Percentiles rank a stretch among this genome's conserved stretches.
Conservation (phyloP, 2,329 filamentous ascomycete species). For the Trichoderma semiorbis region DNA sequence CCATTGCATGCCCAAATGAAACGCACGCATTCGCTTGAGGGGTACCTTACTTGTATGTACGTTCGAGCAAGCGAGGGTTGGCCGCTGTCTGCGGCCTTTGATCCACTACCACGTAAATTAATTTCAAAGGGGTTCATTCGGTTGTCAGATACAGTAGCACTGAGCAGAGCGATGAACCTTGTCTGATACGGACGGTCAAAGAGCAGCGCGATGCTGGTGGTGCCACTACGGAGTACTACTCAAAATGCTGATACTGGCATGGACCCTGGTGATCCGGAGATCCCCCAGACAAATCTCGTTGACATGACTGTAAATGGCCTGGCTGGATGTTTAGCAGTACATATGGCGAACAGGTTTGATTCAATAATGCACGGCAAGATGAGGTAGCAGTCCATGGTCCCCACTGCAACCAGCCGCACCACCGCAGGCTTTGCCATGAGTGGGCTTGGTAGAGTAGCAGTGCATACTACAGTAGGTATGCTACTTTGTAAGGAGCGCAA, state of each 20-base stretch:
- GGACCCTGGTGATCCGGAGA: slow-evolving; percentile 6
- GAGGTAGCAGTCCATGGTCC: neutral
- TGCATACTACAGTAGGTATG: neutral
- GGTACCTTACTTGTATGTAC: slow-evolving; percentile 13
- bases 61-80: neutral
- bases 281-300: neutral
- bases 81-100: neutral
- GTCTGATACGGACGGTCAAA: neutral
- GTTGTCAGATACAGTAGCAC: neutral
- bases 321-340: neutral
- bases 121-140: neutral
- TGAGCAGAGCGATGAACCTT: neutral
- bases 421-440: neutral
- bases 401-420: neutral
- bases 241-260: neutral
- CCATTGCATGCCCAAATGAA: slow-evolving; percentile 7
- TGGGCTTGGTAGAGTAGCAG: neutral
- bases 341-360: neutral
- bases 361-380: neutral
- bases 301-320: neutral
- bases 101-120: slow-evolving; percentile 18
- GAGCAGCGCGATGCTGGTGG: neutral
- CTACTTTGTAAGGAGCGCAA: neutral
- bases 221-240: neutral
- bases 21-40: neutral